Evolutionary conservation across 169 alveolate species (phyloP), one percentile per base, ranked within the genome.

Genomic region (Hepatocystis sp.): DNA sequence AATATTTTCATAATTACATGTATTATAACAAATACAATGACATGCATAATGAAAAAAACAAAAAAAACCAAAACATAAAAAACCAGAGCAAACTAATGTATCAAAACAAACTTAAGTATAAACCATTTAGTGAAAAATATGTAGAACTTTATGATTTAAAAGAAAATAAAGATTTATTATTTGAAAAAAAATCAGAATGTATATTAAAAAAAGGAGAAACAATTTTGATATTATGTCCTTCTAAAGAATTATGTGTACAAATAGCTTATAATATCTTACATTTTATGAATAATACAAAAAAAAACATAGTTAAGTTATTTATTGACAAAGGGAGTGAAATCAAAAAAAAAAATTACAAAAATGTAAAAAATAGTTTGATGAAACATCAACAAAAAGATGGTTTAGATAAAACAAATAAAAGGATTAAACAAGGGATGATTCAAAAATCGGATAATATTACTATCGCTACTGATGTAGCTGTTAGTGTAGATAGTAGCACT

Each of bases 221-320:
- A 76, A 60, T 76, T 40, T 76, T 76, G 15, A 76, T 76, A 17
- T 25, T 76, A 17, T 76, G 68, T 21, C 78, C 88, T 4, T 76
- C 88, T 21, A 76, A 76, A 51, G 88, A 76, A 19, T 63, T 76
- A 19, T 76, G 88, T 58, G 88, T 76, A 10, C 88, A 76, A 30
- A 60, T 60, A 42, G 23, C 88, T 11, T 76, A 76, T 23, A 76
- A 76, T 56, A 30, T 76, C 5, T 30, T 76, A 17, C 58, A 71
- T 34, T 13, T 76, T 30, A 52, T 60, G 27, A 39, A 39, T 76
- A 51, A 63, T 51, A 19, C 42, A 42, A 63, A 76, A 32, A 40
- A n/a, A 19, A 13, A 23, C n/a, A 36, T 63, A 58, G 46, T 76
- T 58, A 63, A 63, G 17, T 51, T 76, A 32, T 76, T 76, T 34